A percentile compares a stretch with the other conserved stretches of the same genome.
These are phyloP conservation scores for Paxillus involutus DNA, from an alignment of 768 basidiomycete species.

Conservation along the genomic window DNA sequence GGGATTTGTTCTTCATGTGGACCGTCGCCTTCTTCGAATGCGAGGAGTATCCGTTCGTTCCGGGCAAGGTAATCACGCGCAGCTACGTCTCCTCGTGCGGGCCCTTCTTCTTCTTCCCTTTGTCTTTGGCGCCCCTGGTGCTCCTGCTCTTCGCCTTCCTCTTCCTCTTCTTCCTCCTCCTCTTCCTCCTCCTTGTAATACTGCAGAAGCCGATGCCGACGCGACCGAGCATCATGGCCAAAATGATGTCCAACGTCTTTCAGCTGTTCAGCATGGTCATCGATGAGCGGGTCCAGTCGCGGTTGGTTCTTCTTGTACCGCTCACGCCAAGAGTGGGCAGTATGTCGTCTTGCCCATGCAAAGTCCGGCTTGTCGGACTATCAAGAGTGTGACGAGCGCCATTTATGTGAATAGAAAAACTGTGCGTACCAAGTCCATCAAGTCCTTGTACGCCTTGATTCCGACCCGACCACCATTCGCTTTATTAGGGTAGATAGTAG, in stretches of 20 bases:
- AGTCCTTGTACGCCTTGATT: constrained; percentile 42
- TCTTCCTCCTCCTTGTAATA: background rate
- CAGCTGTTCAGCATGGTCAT: constrained; percentile 22
- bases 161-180: constrained; percentile 10
- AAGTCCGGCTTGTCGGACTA: constrained; percentile 39
- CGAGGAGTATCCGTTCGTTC: background rate
- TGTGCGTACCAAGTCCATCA: constrained; percentile 49
- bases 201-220: background rate
- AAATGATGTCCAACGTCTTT: constrained; percentile 14
- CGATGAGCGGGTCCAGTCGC: constrained; percentile 43
- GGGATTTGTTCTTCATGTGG: background rate
- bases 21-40: background rate
- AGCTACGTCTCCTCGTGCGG: background rate
- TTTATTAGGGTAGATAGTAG: constrained; percentile 40
- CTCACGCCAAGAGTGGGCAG: constrained; percentile 65
- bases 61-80: constrained; percentile 1
- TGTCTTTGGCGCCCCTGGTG: background rate
- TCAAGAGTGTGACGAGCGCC: background rate
- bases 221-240: constrained; percentile 26
- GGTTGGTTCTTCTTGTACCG: constrained; percentile 48
- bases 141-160: constrained; percentile 5
- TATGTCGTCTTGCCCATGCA: constrained; percentile 40
- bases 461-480: constrained; percentile 44
- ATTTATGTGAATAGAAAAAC: no score
- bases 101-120: background rate